These are phyloP conservation scores for Melampsora americana DNA, from an alignment of 1,284 basidiomycete genomes.

Conservation along the genomic window DNA sequence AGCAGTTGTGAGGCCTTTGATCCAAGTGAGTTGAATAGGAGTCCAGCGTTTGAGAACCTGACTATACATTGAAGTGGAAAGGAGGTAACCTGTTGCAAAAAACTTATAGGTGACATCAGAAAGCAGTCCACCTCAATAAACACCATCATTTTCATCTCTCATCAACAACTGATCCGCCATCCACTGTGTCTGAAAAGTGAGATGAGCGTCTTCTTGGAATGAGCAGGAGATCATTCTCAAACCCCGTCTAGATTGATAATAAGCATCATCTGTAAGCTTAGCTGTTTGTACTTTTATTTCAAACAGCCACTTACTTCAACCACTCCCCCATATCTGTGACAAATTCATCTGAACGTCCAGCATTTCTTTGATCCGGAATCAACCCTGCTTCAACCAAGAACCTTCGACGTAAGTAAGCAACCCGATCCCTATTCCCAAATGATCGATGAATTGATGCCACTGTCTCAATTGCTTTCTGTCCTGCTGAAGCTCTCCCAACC, in stretches of 20 bases:
- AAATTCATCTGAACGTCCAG: not conserved
- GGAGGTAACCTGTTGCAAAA: slow-evolving; percentile 10
- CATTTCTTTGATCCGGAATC: not conserved
- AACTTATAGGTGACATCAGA: slow-evolving; percentile 18
- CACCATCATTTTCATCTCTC: not conserved
- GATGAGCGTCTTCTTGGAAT: not conserved
- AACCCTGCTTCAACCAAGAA: no score
- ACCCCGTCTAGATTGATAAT: not conserved
- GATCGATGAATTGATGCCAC: slow-evolving; percentile 3
- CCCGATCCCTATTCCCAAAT: not conserved
- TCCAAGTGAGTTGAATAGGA: slow-evolving; percentile 25
- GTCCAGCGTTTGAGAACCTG: not conserved
- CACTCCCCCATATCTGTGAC: slow-evolving; percentile 5
- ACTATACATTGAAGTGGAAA: slow-evolving; percentile 15
- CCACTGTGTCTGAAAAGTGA: slow-evolving; percentile 15
- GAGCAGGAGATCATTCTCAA: not conserved
- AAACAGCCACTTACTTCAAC: not conserved
- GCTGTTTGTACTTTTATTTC: not conserved
- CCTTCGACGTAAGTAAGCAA: no score
- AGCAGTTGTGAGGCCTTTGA: not conserved
- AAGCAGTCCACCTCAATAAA: not conserved
- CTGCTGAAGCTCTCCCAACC: not conserved
- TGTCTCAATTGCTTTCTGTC: not conserved
- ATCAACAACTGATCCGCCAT: not conserved
- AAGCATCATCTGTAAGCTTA: not conserved